A percentile compares a stretch with the other conserved stretches of the same genome.
These are phyloP conservation scores for Annulohypoxylon bovei DNA, from an alignment of 495 filamentous ascomycete species.

Conservation along the genomic window DNA sequence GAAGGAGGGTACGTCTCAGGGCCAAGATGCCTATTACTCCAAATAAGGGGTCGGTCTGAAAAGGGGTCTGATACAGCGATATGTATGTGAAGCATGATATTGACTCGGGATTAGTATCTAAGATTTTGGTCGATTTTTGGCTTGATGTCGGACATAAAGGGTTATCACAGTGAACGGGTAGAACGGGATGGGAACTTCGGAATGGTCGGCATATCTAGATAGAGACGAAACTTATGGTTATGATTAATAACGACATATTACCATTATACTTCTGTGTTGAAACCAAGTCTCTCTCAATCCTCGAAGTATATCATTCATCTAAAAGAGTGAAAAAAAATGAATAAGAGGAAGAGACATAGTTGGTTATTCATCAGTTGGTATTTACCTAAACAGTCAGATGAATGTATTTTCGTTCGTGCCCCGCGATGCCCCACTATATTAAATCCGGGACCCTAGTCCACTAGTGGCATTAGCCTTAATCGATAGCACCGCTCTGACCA, in stretches of 20 bases:
- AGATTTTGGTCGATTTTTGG: background rate
- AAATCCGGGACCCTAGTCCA: background rate
- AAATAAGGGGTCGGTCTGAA: constrained; percentile 28
- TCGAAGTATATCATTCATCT: too few species aligned
- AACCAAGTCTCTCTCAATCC: background rate
- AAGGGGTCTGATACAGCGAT: constrained; percentile 26
- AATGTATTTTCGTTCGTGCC: background rate
- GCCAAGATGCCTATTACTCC: constrained; percentile 57
- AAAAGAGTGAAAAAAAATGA: too few species aligned
- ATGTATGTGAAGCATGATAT: constrained; percentile 6
- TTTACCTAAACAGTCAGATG: background rate
- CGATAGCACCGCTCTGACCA: background rate
- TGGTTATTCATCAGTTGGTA: too few species aligned
- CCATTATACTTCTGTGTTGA: background rate
- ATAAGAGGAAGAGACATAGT: too few species aligned
- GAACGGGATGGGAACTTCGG: background rate
- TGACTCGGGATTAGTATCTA: background rate
- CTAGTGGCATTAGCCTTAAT: background rate
- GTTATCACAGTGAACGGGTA: constrained; percentile 4
- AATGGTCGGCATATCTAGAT: background rate
- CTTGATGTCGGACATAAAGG: background rate
- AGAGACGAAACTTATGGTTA: constrained; percentile 10
- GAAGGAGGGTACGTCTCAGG: constrained; percentile 44
- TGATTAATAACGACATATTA: constrained; percentile 13
- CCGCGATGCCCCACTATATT: background rate